These are phyloP conservation scores for Amphicarpaea edgeworthii DNA, from an alignment of 306 rosid species.

Conservation along the genomic window DNA sequence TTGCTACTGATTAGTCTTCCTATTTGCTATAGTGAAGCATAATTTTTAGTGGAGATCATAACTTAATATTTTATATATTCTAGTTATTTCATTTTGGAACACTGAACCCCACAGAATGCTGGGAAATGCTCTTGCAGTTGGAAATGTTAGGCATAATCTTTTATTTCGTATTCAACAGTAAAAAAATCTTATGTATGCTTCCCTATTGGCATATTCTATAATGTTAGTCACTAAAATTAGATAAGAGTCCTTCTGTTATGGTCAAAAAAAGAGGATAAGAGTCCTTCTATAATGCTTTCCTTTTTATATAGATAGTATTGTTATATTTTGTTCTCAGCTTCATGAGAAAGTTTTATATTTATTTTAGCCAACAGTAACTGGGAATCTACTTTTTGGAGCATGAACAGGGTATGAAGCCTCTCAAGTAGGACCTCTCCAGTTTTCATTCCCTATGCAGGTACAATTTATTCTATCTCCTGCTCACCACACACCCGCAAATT, in stretches of 20 bases:
- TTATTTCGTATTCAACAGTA: conserved; percentile 11
- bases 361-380: conserved; percentile 34
- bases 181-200: conserved; percentile 6
- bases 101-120: conserved; percentile 10
- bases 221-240: conserved; percentile 13
- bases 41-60: conserved; percentile 1
- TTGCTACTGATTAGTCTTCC: not conserved
- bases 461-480: conserved; percentile 27
- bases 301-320: not conserved
- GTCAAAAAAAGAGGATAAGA: not conserved
- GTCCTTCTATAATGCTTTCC: conserved; percentile 20
- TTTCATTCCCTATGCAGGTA: conserved; percentile 45
- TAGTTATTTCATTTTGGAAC: conserved; percentile 13
- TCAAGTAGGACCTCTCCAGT: conserved; percentile 53
- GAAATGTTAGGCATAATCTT: conserved; percentile 2
- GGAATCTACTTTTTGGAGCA: conserved; percentile 34
- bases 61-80: not conserved
- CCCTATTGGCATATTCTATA: conserved; percentile 21
- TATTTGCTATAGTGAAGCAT: not conserved
- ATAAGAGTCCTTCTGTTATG: conserved; percentile 24
- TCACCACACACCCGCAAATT: conserved; percentile 1
- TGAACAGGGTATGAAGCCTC: conserved; percentile 73
- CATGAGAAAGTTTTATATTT: conserved; percentile 36
- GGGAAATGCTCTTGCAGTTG: conserved; percentile 31
- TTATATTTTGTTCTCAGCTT: conserved; percentile 47